Conservation (phyloP, 2,329 filamentous ascomycete species). For the Hymenoscyphus repandus region DNA sequence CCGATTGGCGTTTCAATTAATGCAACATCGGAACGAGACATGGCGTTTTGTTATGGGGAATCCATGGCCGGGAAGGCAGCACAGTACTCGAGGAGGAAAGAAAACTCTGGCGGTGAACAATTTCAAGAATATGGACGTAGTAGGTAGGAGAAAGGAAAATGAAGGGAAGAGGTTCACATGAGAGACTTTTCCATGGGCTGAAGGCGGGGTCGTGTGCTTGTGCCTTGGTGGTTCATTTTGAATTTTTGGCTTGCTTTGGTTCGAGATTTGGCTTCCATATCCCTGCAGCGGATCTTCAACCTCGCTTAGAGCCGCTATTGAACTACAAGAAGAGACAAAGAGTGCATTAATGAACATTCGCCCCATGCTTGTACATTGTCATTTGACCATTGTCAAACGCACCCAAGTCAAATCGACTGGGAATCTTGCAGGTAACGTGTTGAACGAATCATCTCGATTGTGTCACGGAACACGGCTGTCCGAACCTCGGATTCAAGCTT, state of each 20-base stretch:
- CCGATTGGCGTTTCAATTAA: slow-evolving; percentile 11
- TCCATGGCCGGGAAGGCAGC: neutral
- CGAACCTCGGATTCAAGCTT: no score
- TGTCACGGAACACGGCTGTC: no score
- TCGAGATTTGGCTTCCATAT: neutral
- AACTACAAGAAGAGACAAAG: neutral
- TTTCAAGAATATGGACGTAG: neutral
- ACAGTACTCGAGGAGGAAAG: neutral
- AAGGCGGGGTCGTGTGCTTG: neutral
- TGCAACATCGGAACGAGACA: slow-evolving; percentile 19
- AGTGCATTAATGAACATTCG: no score
- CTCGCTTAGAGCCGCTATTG: neutral
- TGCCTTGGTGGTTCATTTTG: neutral
- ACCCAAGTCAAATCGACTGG: no score
- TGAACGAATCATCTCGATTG: no score
- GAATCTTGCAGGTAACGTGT: no score
- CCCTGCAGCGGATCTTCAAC: neutral
- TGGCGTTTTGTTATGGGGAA: slow-evolving; percentile 14
- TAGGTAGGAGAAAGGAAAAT: neutral
- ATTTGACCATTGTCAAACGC: neutral
- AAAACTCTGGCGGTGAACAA: neutral
- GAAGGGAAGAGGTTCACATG: neutral
- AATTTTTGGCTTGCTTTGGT: neutral
- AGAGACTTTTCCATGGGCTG: no score
- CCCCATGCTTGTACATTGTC: neutral